Evolutionary conservation across 2,329 filamentous ascomycete species (phyloP), one percentile per base, ranked within the genome.

Genomic region (Fusarium foetens): DNA sequence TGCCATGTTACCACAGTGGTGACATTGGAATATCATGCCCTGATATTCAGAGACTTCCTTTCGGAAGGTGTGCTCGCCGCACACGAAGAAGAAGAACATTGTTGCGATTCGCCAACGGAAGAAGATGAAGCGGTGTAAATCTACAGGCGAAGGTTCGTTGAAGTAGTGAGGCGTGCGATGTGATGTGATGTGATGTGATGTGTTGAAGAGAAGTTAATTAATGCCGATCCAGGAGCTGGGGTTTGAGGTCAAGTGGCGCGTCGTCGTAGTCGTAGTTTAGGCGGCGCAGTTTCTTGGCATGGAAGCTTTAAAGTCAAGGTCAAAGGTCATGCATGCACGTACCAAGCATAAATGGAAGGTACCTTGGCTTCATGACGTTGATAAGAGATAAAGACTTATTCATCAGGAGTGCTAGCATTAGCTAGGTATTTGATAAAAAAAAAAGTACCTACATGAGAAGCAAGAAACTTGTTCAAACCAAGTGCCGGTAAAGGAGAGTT

Each of bases 1-100:
- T 5, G 86, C 84, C 81, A 87, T 89, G 83, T 92, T 92, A 58
- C 90, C 89, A 80, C 90, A 92, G 80, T 91, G 90, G 80, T 90
- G 87, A 76, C 90, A 92, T 75, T 90, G 89, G 77, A 87, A 91
- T 58, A 87, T 80, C 68, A 91, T 79, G 72, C 87, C 86, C 76
- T 91, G 87, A 78, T 91, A 91, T 73, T 89, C 90, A 60, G 87
- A 80, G 48, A 90, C 84, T 62, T 89, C 84, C 77, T 86, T 88
- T 70, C 87, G 86, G 79, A 90, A 90, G 41, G 87, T 90, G 76
- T 89, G 85, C 79, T 90, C 87, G 74, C 88, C 88, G 75, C 87
- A 90, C 71, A 88, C 85, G 76, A 90, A 90, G 80, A 90, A 86
- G 78, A 90, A 84, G 83, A 88, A 90, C 88, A 90, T 90, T 68